phyloP scores from a whole-genome alignment of 2,329 filamentous ascomycete species.

The Aspergillus brunneoviolaceus region DNA sequence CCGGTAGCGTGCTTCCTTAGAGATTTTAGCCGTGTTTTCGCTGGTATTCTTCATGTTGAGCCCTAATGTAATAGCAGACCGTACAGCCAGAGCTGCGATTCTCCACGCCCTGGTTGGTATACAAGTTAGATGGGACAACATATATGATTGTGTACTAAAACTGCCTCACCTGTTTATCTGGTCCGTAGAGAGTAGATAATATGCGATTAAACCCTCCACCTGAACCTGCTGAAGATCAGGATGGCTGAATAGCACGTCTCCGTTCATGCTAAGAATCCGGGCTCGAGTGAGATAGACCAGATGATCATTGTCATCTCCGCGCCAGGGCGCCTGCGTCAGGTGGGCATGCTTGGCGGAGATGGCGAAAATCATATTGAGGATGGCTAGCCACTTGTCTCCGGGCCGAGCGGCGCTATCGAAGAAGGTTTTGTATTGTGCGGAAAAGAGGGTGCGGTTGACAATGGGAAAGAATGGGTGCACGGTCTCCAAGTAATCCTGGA shows the following conservation, averaged over 20 bases:
- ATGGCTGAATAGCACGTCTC: constrained; percentile 43
- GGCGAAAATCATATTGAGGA: constrained; percentile 49
- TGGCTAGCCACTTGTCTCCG: constrained; percentile 45
- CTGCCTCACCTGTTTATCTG: constrained; percentile 45
- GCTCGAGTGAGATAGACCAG: constrained; percentile 46
- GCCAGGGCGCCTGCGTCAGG: constrained; percentile 44
- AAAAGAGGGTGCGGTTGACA: constrained; percentile 43
- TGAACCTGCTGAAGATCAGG: constrained; percentile 49
- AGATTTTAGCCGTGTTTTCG: constrained; percentile 35
- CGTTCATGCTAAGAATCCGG: constrained; percentile 44
- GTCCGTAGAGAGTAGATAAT: constrained; percentile 43
- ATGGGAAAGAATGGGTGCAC: constrained; percentile 48
- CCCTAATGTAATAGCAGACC: constrained; percentile 44
- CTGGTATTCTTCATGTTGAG: constrained; percentile 48
- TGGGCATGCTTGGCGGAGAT: constrained; percentile 46
- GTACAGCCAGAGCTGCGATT: constrained; percentile 43
- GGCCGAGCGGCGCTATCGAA: constrained; percentile 36
- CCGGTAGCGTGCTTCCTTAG: constrained; percentile 47
- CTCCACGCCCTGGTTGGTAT: constrained; percentile 39
- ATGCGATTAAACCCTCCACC: constrained; percentile 44
- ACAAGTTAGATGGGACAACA: neutral
- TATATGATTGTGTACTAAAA: neutral
- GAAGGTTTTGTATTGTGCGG: constrained; percentile 42
- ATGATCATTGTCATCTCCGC: constrained; percentile 44
- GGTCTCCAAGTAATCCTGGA: constrained; percentile 43